Base-by-base conservation (phyloP, 2,329 filamentous ascomycete genomes). In the Aureobasidium mangrovei region DNA sequence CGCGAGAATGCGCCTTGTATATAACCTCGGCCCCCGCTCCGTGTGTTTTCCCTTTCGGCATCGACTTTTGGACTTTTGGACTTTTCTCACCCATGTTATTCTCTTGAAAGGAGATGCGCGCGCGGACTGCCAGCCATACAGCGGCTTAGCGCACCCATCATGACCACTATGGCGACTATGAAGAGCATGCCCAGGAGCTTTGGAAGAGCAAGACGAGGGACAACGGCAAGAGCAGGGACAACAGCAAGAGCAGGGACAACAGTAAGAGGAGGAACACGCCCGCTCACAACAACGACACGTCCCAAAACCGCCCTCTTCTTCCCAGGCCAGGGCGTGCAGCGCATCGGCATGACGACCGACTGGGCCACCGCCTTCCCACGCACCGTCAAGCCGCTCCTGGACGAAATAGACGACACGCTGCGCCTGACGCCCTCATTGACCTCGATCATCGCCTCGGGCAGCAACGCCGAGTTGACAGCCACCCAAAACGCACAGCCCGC, bases 401-500 rank as follows among this genome's bases (percentile, higher is more conserved):
- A 95, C 60, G 86, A 95, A 70, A 90, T 95, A 68, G 89, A 97
- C 72, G 74, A 82, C 40, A 80, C 81, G 28, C 78, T 95, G 63
- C 80, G 85, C 61, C 83, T 84, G 64, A 35, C 39, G 0, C 39
- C 49, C n/a, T 83, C 84, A 59, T 78, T 97, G 55, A 90, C 88
- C 38, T 76, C 78, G 28, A 78, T 91, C 56, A 95, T 96, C 61
- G 82, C 84, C 57, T 76, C 87, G 29, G 91, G 91, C 0, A 87
- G 91, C 1, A 88, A 86, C 62, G 82, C 81, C 54, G 72, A 77
- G 49, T 81, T 97, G 54, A 94, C 88, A 39, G 80, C 82, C 55
- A 96, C 91, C 4, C 82, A 86, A 60, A 91, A 95, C 67, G 87
- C 91, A 3, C 91, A 97, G 70, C 91, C 91, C 1, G 91, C 91